These are phyloP conservation scores for Trichoderma sp. DNA, from an alignment of 2,329 filamentous ascomycete genomes.

Conservation along the genomic window DNA sequence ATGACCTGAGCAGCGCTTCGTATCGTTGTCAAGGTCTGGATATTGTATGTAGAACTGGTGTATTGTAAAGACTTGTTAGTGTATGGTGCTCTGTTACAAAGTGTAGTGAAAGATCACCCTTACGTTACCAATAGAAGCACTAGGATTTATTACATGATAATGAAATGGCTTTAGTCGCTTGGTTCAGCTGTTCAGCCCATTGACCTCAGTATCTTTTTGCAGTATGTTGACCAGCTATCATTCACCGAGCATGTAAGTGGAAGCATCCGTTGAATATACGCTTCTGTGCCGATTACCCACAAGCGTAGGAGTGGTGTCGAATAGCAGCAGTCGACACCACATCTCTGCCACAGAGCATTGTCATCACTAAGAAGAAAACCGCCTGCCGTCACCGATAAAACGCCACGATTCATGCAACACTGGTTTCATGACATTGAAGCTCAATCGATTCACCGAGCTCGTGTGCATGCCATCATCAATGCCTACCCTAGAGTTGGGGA, in stretches of 20 bases:
- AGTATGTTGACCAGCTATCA: neutral
- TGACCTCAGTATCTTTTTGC: neutral
- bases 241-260: neutral
- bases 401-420: neutral
- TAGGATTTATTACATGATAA: too few species aligned
- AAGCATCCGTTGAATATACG: neutral
- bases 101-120: too few species aligned
- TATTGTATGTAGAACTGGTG: neutral
- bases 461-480: neutral
- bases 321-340: neutral
- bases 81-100: too few species aligned
- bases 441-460: neutral
- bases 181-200: neutral
- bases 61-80: neutral
- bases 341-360: neutral
- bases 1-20: neutral
- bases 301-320: neutral
- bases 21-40: neutral
- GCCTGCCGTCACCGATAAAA: neutral
- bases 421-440: neutral
- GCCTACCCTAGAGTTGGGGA: neutral
- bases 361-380: neutral
- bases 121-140: too few species aligned
- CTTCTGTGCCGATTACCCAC: neutral
- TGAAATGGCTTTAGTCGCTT: neutral